Conservation (phyloP, 495 filamentous ascomycete genomes). For the Bryoglossum gracile region DNA sequence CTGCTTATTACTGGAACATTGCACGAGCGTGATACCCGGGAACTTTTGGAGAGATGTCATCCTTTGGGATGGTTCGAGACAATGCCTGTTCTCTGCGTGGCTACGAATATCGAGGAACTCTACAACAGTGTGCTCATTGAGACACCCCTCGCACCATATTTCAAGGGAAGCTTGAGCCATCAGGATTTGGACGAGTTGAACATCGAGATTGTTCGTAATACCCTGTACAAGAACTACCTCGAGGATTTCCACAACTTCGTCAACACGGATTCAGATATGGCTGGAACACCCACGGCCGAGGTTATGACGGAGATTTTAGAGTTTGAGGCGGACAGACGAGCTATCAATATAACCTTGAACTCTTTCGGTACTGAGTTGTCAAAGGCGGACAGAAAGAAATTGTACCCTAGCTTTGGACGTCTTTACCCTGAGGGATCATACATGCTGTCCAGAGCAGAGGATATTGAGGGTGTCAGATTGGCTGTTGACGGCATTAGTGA, state of each 20-base stretch:
- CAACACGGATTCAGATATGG: conserved; percentile 74
- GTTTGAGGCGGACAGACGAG: conserved; percentile 92
- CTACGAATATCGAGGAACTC: conserved; percentile 95
- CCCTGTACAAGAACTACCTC: conserved; percentile 98
- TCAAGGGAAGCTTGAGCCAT: conserved; percentile 90
- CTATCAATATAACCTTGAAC: conserved; percentile 99
- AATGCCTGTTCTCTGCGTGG: conserved; percentile 94
- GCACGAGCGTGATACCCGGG: conserved; percentile 93
- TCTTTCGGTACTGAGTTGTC: conserved; percentile 96
- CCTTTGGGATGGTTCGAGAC: conserved; percentile 98
- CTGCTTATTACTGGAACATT: conserved; percentile 97
- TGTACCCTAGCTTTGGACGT: conserved; percentile 86
- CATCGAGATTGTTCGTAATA: conserved; percentile 98
- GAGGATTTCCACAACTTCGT: conserved; percentile 95
- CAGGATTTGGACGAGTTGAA: conserved; percentile 98
- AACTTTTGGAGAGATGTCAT: conserved; percentile 92
- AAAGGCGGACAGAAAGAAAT: conserved; percentile 88
- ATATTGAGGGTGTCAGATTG: conserved; percentile 85
- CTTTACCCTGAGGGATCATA: conserved; percentile 90
- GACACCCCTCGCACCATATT: conserved; percentile 91
- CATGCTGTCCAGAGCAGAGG: conserved; percentile 93
- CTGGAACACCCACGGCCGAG: conserved; percentile 82
- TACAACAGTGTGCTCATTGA: conserved; percentile 98
- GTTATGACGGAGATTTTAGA: conserved; percentile 92
- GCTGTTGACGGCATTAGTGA: conserved; percentile 87